Percentiles rank a stretch among this genome's conserved stretches.
These are phyloP conservation scores for Echites panduratus DNA, from an alignment of 257 asterid genomes.

Conservation along the genomic window DNA sequence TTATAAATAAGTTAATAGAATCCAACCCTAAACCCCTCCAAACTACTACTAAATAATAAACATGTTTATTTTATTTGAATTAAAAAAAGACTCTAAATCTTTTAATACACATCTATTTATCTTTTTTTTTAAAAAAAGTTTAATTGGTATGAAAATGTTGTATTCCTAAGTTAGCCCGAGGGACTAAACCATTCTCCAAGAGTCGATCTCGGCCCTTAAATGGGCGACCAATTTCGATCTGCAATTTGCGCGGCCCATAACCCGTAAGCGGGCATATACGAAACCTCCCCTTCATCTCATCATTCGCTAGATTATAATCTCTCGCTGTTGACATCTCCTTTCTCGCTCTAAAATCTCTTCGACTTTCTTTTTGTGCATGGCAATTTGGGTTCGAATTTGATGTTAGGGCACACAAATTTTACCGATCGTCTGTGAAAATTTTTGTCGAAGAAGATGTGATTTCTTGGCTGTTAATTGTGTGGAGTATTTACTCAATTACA, in stretches of 20 bases:
- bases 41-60: too few relatives aligned
- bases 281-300: constrained; percentile 20
- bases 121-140: too few relatives aligned
- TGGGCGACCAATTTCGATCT: neutral
- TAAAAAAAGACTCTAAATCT: too few relatives aligned
- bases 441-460: constrained; percentile 39
- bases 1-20: too few relatives aligned
- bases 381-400: constrained; percentile 28
- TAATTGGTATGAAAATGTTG: too few relatives aligned
- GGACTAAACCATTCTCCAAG: too few relatives aligned
- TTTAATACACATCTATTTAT: too few relatives aligned
- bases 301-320: constrained; percentile 15
- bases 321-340: constrained; percentile 1
- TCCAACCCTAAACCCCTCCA: too few relatives aligned
- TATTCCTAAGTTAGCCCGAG: too few relatives aligned
- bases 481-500: constrained; percentile 5
- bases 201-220: too few relatives aligned
- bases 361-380: constrained; percentile 39
- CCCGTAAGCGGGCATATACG: constrained; percentile 16
- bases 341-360: constrained; percentile 25
- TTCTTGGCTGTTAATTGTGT: constrained; percentile 29
- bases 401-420: constrained; percentile 40
- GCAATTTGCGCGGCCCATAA: too few relatives aligned
- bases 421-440: constrained; percentile 19
- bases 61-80: too few relatives aligned